Evolutionary conservation across 2,329 filamentous ascomycete genomes (phyloP).

Genomic region (Paramyrothecium roridum): DNA sequence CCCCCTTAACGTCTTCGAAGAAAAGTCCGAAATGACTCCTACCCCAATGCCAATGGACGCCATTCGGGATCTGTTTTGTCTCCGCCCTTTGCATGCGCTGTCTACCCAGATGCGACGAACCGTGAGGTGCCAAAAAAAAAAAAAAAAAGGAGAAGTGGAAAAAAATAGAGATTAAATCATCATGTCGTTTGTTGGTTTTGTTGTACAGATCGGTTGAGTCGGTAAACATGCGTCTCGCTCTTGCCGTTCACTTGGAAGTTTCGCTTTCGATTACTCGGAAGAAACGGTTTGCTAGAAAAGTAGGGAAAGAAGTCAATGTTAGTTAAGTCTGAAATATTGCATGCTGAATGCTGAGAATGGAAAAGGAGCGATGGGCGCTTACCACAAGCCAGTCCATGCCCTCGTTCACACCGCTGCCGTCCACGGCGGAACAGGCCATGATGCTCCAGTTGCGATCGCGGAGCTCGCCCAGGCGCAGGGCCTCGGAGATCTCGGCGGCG

Average conservation of each 20-base stretch:
- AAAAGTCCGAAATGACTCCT: background rate
- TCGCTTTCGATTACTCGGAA: constrained; percentile 22
- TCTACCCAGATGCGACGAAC: background rate
- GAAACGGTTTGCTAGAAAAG: constrained; percentile 30
- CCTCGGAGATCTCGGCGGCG: constrained; percentile 94
- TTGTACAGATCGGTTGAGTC: constrained; percentile 20
- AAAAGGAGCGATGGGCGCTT: constrained; percentile 27
- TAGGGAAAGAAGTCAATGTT: constrained; percentile 7
- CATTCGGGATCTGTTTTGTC: background rate
- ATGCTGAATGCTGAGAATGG: background rate
- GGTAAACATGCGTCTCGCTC: no score
- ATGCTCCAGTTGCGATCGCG: constrained; percentile 99
- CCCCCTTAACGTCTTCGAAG: background rate
- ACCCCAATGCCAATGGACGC: background rate
- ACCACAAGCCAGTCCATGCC: constrained; percentile 99
- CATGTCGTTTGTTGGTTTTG: constrained; percentile 20
- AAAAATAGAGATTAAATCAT: constrained; percentile 16
- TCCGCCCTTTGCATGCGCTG: background rate
- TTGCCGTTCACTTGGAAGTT: no score
- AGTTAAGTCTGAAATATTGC: background rate
- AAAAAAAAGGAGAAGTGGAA: no score
- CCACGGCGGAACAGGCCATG: constrained; percentile 93
- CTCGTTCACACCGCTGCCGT: constrained; percentile 90
- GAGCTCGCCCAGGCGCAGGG: constrained; percentile 82
- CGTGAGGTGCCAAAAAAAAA: background rate